Base-by-base conservation (phyloP, 306 rosid species). In the Quercus suber region DNA sequence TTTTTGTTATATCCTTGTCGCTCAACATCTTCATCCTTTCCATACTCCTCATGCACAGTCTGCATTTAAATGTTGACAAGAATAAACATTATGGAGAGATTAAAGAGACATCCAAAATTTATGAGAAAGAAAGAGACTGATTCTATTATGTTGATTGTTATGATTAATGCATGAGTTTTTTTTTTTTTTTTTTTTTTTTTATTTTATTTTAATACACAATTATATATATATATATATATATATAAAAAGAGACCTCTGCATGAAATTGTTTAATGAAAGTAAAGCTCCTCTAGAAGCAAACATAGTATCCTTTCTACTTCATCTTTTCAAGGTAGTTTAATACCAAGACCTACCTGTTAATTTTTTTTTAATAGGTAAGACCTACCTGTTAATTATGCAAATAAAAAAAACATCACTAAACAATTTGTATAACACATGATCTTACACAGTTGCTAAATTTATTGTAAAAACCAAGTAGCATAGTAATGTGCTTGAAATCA, bases 1-100 rank as follows among this genome's bases (percentile, higher is more conserved):
- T 72, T 85, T 71, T 82, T 80, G 23, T 57, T 73, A 81, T 82
- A 59, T 60, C 75, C 80, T 71, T 80, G 77, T 30, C 33, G 49
- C 51, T 53, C 37, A 28, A 76, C 64, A 49, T 81, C 80, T 81
- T 86, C 82, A 72, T 33, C 61, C 37, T 76, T 61, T 31, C 12
- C 76, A 28, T 82, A 64, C 61, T 41, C 60, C 82, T 63, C 79
- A 12, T 81, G 20, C 12, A 35, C 17, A 70, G 73, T 74, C 79
- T 81, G 72, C 41, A 84, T 20, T 25, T 51, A 60, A 21, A 19
- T 37, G 37, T 67, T 11, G 25, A 20, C 11, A 15, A 1, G 69
- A 35, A 19, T 35, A 33, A 45, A 19, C 23, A 67, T 4, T 8
- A 45, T 67, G 28, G 35, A 67, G 52, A 67, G 27, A 67, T 63